These are phyloP conservation scores for Boletus rufocinnamomeus DNA, from an alignment of 768 basidiomycete genomes.

Conservation along the genomic window DNA sequence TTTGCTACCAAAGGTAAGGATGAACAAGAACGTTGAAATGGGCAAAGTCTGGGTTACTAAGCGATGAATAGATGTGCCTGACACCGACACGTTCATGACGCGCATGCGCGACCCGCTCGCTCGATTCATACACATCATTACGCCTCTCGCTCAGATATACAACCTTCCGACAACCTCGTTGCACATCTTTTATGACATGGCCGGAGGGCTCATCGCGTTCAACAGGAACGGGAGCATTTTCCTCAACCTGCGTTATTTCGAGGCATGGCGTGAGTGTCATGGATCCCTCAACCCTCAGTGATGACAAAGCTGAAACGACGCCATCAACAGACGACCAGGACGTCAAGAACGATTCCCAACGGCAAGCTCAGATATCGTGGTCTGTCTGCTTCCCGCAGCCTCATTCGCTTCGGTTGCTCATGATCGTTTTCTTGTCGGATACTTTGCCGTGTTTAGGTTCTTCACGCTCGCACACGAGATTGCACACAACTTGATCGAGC, in stretches of 20 bases:
- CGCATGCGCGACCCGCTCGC: constrained; percentile 58
- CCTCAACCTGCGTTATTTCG: constrained; percentile 82
- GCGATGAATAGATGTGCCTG: constrained; percentile 52
- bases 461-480: constrained; percentile 92
- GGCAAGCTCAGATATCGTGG: constrained; percentile 82
- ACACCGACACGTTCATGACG: constrained; percentile 49
- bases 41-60: constrained; percentile 1
- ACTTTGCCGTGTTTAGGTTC: constrained; percentile 49
- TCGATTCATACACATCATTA: constrained; percentile 73
- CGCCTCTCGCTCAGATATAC: constrained; percentile 69
- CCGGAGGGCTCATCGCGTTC: constrained; percentile 88
- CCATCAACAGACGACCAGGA: constrained; percentile 62
- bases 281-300: neutral
- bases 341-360: constrained; percentile 52
- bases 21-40: neutral
- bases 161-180: constrained; percentile 69
- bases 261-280: constrained; percentile 78
- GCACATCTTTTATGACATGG: constrained; percentile 84
- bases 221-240: constrained; percentile 88
- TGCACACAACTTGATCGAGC: constrained; percentile 85
- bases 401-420: neutral
- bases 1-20: constrained; percentile 61
- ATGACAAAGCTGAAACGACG: neutral
- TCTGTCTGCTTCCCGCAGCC: constrained; percentile 30
- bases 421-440: neutral